phyloP scores from a whole-genome alignment of 1,284 basidiomycete genomes.

The Fomitopsis palustris region DNA sequence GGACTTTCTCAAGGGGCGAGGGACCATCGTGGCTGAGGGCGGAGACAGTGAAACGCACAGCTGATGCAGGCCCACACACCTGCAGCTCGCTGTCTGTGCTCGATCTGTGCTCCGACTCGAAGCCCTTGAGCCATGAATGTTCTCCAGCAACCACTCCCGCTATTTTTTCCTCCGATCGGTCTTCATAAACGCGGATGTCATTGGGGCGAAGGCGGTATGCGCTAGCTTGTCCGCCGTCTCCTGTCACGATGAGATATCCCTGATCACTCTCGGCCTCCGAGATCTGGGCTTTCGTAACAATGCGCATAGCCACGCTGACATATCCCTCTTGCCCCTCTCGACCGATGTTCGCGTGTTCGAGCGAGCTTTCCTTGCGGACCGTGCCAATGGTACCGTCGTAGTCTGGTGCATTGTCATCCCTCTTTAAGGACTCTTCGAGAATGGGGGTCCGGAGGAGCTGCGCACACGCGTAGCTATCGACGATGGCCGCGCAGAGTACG shows the following conservation, averaged over 20 bases:
- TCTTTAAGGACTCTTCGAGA: neutral
- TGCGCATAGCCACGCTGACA: neutral
- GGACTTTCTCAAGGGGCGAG: neutral
- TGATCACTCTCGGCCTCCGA: neutral
- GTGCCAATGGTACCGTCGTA: constrained; percentile 1
- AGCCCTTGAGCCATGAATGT: neutral
- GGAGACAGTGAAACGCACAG: neutral
- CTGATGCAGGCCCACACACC: too few species aligned
- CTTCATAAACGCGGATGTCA: too few species aligned
- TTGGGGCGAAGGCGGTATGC: too few species aligned
- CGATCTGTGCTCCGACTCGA: too few species aligned
- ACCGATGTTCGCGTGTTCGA: neutral
- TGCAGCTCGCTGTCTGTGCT: too few species aligned
- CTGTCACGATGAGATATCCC: neutral
- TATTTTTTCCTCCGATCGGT: too few species aligned
- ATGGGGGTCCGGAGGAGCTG: constrained; percentile 6
- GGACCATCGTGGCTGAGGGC: neutral
- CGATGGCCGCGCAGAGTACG: neutral
- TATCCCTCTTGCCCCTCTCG: neutral
- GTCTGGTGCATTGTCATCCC: too few species aligned
- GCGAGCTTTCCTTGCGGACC: neutral
- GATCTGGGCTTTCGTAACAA: too few species aligned
- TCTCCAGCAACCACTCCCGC: too few species aligned
- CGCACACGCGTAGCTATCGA: neutral
- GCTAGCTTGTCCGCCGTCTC: too few species aligned